Percentiles rank a stretch among this genome's conserved stretches.
These are phyloP conservation scores for Miscanthus lutarioriparius DNA, from an alignment of 176 grass and related monocot genomes.

Conservation along the genomic window DNA sequence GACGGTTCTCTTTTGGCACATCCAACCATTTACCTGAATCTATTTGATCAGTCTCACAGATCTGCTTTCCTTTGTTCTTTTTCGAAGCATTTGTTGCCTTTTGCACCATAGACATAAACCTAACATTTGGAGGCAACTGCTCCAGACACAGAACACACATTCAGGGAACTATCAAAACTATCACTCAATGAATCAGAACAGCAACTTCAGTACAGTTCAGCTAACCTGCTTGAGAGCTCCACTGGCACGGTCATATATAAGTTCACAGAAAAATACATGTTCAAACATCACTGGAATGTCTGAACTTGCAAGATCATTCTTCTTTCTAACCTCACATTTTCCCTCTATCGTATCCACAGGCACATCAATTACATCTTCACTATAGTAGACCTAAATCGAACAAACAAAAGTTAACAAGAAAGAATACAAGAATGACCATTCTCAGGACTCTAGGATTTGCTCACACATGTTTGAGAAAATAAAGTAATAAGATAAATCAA, in stretches of 20 bases:
- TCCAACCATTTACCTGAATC: constrained; percentile 59
- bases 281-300: constrained; percentile 72
- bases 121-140: constrained; percentile 77
- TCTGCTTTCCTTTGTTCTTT: constrained; percentile 93
- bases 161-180: constrained; percentile 35
- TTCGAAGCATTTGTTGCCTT: constrained; percentile 46
- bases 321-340: constrained; percentile 93
- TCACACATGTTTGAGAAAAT: constrained; percentile 5
- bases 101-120: constrained; percentile 46
- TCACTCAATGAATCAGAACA: constrained; percentile 30
- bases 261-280: constrained; percentile 93
- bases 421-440: constrained; percentile 19
- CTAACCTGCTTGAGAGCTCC: constrained; percentile 95
- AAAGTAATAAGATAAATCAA: constrained; percentile 21
- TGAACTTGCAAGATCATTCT: constrained; percentile 63
- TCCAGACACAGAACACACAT: constrained; percentile 39
- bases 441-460: constrained; percentile 8
- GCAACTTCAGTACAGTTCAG: constrained; percentile 28
- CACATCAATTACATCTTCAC: constrained; percentile 78
- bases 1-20: constrained; percentile 56
- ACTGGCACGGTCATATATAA: constrained; percentile 76
- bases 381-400: constrained; percentile 83
- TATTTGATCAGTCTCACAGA: constrained; percentile 59
- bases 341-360: constrained; percentile 82
- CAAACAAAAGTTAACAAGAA: constrained; percentile 44